A percentile compares a stretch with the other conserved stretches of the same genome.
phyloP scores from a whole-genome alignment of 495 filamentous ascomycete genomes.

The Usnea hakonensis region DNA sequence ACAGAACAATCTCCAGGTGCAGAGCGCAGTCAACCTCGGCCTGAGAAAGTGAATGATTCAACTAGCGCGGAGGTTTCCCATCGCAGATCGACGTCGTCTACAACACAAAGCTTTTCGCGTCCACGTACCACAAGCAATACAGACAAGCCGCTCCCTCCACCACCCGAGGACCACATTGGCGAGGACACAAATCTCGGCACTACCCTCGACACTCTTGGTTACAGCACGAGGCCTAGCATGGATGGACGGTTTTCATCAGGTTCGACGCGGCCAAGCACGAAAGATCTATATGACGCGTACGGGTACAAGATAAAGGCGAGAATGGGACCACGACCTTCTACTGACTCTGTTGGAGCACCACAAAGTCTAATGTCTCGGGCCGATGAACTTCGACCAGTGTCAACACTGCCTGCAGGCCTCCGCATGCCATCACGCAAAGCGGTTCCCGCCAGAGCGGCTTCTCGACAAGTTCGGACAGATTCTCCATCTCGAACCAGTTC shows the following conservation, averaged over 20 bases:
- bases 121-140: slow-evolving; percentile 14
- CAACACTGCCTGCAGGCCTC: slow-evolving; percentile 51
- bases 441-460: slow-evolving; percentile 34
- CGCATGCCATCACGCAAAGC: slow-evolving; percentile 41
- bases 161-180: slow-evolving; percentile 1
- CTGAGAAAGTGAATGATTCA: slow-evolving; percentile 11
- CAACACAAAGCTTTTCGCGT: slow-evolving; percentile 4
- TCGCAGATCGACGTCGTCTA: slow-evolving; percentile 11
- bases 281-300: slow-evolving; percentile 54
- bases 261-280: slow-evolving; percentile 51
- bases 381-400: slow-evolving; percentile 59
- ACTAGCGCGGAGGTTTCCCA: slow-evolving; percentile 10
- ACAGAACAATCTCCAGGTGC: neutral
- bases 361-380: slow-evolving; percentile 46
- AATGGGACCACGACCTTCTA: slow-evolving; percentile 71
- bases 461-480: slow-evolving; percentile 32
- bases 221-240: slow-evolving; percentile 17
- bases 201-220: slow-evolving; percentile 9
- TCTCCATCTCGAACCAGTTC: slow-evolving; percentile 20
- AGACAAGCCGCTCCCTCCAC: slow-evolving; percentile 24
- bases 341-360: slow-evolving; percentile 58
- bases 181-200: neutral
- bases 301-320: slow-evolving; percentile 66
- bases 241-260: slow-evolving; percentile 49
- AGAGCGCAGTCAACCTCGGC: slow-evolving; percentile 7